phyloP scores from a whole-genome alignment of 2,329 filamentous ascomycete genomes.

The Cercospora zeae-maydis region DNA sequence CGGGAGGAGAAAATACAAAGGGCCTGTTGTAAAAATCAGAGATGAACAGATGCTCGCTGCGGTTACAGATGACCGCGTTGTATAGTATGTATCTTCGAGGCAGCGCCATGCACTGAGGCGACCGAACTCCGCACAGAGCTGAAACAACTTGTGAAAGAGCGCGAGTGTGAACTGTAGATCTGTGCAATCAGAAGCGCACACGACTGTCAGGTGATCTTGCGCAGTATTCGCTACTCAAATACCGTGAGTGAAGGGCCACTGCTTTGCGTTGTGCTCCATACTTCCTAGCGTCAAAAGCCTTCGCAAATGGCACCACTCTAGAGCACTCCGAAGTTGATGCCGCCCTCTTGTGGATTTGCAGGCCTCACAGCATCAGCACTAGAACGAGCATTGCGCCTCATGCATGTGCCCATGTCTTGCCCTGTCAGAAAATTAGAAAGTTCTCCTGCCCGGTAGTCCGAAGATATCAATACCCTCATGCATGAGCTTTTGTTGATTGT shows the following conservation, averaged over 20 bases:
- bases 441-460: neutral
- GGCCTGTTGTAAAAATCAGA: constrained; percentile 18
- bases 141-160: neutral
- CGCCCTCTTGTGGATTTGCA: neutral
- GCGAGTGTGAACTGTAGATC: neutral
- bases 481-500: constrained; percentile 11
- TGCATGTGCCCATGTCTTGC: constrained; percentile 1
- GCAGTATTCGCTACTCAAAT: neutral
- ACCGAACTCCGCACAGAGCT: neutral
- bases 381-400: constrained; percentile 2
- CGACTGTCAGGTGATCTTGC: neutral
- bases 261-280: neutral
- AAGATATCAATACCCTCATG: neutral
- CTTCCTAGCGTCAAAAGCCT: too few relatives aligned
- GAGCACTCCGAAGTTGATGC: neutral
- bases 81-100: neutral
- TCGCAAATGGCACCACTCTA: neutral
- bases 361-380: neutral
- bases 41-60: neutral
- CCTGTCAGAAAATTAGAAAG: neutral
- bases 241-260: neutral
- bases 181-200: neutral
- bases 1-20: constrained; percentile 15
- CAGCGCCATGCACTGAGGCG: neutral
- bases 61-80: neutral